Conservation (phyloP, 176 grass and related monocot species). For the barley (Hordeum vulgare) region DNA sequence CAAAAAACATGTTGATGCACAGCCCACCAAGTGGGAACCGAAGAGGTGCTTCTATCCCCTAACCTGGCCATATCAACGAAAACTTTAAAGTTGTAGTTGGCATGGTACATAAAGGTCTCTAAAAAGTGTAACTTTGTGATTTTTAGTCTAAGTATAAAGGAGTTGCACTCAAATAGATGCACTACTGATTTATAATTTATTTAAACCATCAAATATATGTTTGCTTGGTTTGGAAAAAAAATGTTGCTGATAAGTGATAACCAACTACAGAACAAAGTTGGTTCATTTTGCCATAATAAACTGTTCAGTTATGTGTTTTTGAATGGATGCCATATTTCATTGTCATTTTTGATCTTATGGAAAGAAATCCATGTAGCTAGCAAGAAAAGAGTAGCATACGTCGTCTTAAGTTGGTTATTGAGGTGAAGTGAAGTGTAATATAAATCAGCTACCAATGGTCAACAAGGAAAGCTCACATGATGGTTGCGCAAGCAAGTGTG, state of each 20-base stretch:
- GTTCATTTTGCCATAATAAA: not conserved
- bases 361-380: not conserved
- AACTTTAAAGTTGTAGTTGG: not conserved
- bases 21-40: not conserved
- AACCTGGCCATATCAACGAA: not conserved
- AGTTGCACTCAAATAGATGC: not conserved
- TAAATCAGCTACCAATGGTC: not conserved
- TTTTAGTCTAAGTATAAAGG: not conserved
- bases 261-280: not conserved
- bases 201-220: not conserved
- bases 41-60: not conserved
- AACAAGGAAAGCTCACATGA: conserved; percentile 55
- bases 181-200: not conserved
- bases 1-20: not conserved
- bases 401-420: not conserved
- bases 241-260: not conserved
- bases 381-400: not conserved
- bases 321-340: not conserved
- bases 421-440: not conserved
- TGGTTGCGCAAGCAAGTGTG: conserved; percentile 67
- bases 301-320: not conserved
- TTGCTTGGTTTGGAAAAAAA: not conserved
- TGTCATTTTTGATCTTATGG: not conserved
- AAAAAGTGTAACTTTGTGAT: not conserved
- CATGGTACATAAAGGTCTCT: not conserved